Conservation (phyloP, 2,329 filamentous ascomycete species). For the Nemania serpens region DNA sequence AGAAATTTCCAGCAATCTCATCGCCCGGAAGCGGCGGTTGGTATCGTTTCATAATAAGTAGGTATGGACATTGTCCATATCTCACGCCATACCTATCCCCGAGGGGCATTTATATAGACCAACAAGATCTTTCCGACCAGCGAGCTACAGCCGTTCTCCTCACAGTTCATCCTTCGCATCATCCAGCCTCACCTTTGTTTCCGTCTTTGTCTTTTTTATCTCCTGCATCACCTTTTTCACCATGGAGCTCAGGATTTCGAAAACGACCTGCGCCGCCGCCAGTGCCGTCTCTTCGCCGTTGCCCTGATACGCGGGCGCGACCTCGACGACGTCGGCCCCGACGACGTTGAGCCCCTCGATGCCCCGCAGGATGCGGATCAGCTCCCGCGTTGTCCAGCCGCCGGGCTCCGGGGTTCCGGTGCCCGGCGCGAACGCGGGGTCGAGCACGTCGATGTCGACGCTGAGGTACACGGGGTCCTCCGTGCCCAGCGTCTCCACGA, state of each 20-base stretch:
- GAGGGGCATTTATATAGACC: too few relatives aligned
- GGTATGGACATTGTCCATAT: too few relatives aligned
- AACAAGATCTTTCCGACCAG: too few relatives aligned
- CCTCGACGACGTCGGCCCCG: slow-evolving; percentile 89
- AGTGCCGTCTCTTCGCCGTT: slow-evolving; percentile 73
- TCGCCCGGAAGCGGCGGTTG: too few relatives aligned
- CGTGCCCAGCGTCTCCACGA: slow-evolving; percentile 72
- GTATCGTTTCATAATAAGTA: too few relatives aligned
- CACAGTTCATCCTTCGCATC: not conserved
- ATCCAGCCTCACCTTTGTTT: not conserved
- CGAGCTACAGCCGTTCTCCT: too few relatives aligned
- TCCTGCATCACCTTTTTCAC: slow-evolving; percentile 58
- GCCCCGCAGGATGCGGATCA: slow-evolving; percentile 81
- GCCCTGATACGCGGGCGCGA: slow-evolving; percentile 83
- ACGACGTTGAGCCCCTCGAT: slow-evolving; percentile 84
- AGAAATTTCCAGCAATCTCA: too few relatives aligned
- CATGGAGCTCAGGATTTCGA: slow-evolving; percentile 81
- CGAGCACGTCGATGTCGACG: slow-evolving; percentile 77
- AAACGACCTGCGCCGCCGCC: slow-evolving; percentile 82
- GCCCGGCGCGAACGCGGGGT: slow-evolving; percentile 69
- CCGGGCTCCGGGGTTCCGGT: slow-evolving; percentile 90
- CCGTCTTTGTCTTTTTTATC: slow-evolving; percentile 43
- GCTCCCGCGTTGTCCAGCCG: slow-evolving; percentile 87
- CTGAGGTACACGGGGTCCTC: slow-evolving; percentile 80
- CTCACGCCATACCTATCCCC: too few relatives aligned